These are phyloP conservation scores for Aurinia saxatilis DNA, from an alignment of 345 rosid species.

Conservation along the genomic window DNA sequence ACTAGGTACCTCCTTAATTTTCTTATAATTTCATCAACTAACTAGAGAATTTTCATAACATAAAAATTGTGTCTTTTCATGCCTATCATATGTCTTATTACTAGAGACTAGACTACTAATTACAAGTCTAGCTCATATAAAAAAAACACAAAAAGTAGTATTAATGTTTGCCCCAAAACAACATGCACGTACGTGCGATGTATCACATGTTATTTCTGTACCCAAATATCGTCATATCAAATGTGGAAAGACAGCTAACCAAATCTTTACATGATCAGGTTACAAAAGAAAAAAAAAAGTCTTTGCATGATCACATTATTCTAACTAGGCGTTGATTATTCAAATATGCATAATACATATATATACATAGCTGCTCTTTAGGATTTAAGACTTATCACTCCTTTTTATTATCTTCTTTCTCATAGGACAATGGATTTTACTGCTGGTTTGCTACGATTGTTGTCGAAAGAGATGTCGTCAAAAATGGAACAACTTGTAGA, in stretches of 20 bases:
- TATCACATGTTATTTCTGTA: not conserved
- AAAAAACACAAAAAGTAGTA: not conserved
- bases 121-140: not conserved
- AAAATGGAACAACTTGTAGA: conserved; percentile 75
- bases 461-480: conserved; percentile 44
- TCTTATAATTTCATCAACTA: not conserved
- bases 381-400: not conserved
- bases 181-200: not conserved
- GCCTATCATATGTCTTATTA: not conserved
- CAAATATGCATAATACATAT: too few species aligned
- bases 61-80: not conserved
- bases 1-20: conserved; percentile 46
- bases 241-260: not conserved
- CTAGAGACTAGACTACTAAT: not conserved
- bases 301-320: not conserved
- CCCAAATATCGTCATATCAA: not conserved
- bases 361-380: not conserved
- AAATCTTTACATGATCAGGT: too few species aligned
- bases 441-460: conserved; percentile 43
- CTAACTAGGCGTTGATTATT: not conserved
- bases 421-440: conserved; percentile 72
- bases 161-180: not conserved
- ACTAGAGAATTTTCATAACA: not conserved
- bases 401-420: not conserved
- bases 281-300: too few species aligned